Conservation (phyloP, 2,329 filamentous ascomycete species). For the Chrysoporthe austroafricana region DNA sequence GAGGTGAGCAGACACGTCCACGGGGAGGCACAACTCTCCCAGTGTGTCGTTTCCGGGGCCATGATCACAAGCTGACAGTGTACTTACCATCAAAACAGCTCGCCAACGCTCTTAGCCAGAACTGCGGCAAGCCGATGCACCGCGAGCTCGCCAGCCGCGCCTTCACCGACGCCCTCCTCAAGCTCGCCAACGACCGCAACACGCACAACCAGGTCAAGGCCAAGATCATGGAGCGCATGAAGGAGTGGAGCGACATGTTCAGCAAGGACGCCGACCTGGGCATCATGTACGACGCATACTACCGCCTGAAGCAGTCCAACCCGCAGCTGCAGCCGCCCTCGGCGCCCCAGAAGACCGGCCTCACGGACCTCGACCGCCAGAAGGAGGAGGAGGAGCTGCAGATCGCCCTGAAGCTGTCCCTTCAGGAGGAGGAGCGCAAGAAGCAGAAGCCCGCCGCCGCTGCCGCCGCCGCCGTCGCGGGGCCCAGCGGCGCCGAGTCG, state of each 20-base stretch:
- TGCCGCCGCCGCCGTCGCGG: conserved; percentile 39
- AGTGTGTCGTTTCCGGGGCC: conserved; percentile 13
- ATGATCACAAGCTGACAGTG: conserved; percentile 20
- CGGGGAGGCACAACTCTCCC: neutral
- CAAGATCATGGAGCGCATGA: conserved; percentile 96
- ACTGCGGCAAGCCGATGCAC: conserved; percentile 85
- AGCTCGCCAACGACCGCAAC: conserved; percentile 91
- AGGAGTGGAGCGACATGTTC: conserved; percentile 96
- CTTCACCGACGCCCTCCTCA: conserved; percentile 90
- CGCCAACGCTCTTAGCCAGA: conserved; percentile 88
- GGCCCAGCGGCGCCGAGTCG: conserved; percentile 31
- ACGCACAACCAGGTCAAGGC: conserved; percentile 96
- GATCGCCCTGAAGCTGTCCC: conserved; percentile 89
- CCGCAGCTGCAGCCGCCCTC: conserved; percentile 89
- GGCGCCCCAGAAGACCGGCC: conserved; percentile 88
- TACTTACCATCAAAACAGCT: conserved; percentile 56
- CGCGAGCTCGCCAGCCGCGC: conserved; percentile 87
- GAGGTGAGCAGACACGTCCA: conserved; percentile 58
- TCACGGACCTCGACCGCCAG: conserved; percentile 86
- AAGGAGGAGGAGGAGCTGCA: conserved; percentile 98
- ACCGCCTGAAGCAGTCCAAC: conserved; percentile 81
- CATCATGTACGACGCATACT: conserved; percentile 96
- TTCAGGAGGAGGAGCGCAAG: conserved; percentile 81
- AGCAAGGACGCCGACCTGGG: conserved; percentile 85
- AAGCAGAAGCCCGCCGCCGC: conserved; percentile 45